Conservation (phyloP, 2,329 filamentous ascomycete genomes). For the Paraphaeosphaeria sporulosa region DNA sequence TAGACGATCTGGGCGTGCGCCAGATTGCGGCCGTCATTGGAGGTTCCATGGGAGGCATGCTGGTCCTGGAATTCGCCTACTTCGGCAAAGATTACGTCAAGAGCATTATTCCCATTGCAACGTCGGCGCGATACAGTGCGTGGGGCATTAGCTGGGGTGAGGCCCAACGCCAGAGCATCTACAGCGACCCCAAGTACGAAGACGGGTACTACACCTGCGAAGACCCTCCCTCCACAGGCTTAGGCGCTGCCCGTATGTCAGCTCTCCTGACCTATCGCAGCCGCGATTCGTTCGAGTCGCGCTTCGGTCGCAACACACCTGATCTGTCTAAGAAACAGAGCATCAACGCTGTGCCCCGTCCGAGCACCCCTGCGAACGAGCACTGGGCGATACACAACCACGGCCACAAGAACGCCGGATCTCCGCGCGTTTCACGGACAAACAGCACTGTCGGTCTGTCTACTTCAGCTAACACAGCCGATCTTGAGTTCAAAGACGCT, state of each 20-base stretch:
- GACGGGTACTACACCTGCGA: conserved; percentile 92
- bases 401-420: conserved; percentile 57
- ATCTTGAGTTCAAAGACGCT: conserved; percentile 57
- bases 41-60: conserved; percentile 88
- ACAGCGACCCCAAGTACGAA: conserved; percentile 97
- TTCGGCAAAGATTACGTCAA: conserved; percentile 86
- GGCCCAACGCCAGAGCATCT: conserved; percentile 90
- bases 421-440: conserved; percentile 51
- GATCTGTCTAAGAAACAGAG: conserved; percentile 84
- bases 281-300: conserved; percentile 93
- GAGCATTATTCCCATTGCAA: conserved; percentile 82
- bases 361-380: conserved; percentile 51
- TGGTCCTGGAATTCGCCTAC: conserved; percentile 91
- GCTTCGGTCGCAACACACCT: conserved; percentile 92
- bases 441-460: conserved; percentile 40
- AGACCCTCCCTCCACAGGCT: conserved; percentile 84
- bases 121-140: conserved; percentile 82
- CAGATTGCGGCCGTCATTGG: conserved; percentile 82
- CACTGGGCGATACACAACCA: conserved; percentile 63
- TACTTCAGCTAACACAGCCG: conserved; percentile 36
- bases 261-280: conserved; percentile 95
- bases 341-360: conserved; percentile 72
- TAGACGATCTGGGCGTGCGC: conserved; percentile 81
- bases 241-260: conserved; percentile 95
- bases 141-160: conserved; percentile 94